A percentile compares a stretch with the other conserved stretches of the same genome.
phyloP scores from a whole-genome alignment of 164 flowering plant genomes.

The Protea cynaroides region DNA sequence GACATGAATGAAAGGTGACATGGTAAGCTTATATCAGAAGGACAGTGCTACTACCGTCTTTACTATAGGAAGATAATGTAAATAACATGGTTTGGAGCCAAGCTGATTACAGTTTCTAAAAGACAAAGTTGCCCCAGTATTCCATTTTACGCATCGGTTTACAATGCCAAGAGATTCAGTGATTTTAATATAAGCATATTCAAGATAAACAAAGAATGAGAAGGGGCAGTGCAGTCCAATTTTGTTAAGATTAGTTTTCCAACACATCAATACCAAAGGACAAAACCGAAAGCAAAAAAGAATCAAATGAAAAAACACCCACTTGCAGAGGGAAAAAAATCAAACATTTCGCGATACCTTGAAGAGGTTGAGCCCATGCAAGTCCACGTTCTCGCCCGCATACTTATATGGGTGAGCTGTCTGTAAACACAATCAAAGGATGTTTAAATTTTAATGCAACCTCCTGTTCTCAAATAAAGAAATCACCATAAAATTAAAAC shows the following conservation, averaged over 20 bases:
- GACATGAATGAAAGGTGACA: slow-evolving; percentile 5
- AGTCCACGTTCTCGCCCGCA: slow-evolving; percentile 71
- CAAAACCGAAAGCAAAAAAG: neutral
- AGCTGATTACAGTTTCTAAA: no score
- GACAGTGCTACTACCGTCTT: neutral
- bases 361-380: slow-evolving; percentile 62
- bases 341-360: slow-evolving; percentile 40
- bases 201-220: no score
- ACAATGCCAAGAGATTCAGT: no score
- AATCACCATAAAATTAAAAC: neutral
- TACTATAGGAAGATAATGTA: no score
- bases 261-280: neutral
- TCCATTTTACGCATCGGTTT: no score
- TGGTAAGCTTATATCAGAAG: neutral
- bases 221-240: no score
- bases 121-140: no score
- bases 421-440: slow-evolving; percentile 27
- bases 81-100: no score
- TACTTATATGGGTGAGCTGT: slow-evolving; percentile 58
- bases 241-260: no score
- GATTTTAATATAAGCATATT: no score
- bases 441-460: neutral
- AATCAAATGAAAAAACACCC: neutral
- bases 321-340: neutral
- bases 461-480: neutral